Conservation (phyloP, 768 basidiomycete genomes). For the Podaxis carcinomalis region DNA sequence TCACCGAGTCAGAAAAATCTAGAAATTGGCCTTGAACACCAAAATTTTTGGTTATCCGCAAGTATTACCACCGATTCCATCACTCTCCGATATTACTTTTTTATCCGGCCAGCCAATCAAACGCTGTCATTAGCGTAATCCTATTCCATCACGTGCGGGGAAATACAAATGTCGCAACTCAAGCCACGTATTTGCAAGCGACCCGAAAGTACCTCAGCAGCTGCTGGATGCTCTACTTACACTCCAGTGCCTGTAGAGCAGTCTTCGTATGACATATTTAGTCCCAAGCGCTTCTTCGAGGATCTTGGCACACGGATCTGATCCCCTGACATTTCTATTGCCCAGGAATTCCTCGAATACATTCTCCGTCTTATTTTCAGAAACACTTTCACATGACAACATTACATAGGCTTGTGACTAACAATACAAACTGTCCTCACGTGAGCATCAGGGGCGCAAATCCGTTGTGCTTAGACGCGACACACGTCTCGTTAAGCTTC, state of each 20-base stretch:
- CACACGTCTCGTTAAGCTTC: too few relatives aligned
- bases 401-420: background rate
- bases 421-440: background rate
- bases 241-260: too few relatives aligned
- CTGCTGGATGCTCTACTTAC: background rate
- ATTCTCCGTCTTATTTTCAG: background rate
- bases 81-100: background rate
- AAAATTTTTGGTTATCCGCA: background rate
- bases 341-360: background rate
- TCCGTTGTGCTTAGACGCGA: too few relatives aligned
- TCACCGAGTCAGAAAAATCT: background rate
- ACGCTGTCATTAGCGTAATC: background rate
- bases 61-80: background rate
- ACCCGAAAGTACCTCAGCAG: background rate
- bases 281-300: background rate
- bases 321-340: background rate
- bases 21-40: background rate
- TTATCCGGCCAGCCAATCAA: background rate
- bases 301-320: conserved; percentile 8
- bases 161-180: background rate
- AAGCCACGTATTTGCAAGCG: background rate
- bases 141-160: background rate
- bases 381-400: background rate
- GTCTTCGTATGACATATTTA: background rate
- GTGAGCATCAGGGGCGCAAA: background rate